These are phyloP conservation scores for Colletotrichum agaves DNA, from an alignment of 2,329 filamentous ascomycete genomes.

Conservation along the genomic window DNA sequence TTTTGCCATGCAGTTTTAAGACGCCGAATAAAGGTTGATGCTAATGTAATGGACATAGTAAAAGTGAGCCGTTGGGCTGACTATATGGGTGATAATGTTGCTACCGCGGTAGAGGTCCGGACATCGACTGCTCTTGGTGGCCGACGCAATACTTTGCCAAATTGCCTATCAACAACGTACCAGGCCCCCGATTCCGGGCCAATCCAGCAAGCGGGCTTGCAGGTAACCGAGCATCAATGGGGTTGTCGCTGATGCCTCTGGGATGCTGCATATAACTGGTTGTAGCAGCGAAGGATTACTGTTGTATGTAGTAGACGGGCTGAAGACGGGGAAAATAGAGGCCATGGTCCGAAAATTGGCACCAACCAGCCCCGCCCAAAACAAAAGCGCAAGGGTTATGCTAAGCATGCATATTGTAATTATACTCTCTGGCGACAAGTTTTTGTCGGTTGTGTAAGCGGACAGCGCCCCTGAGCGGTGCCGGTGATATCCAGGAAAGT, in stretches of 20 bases:
- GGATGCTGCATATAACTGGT: not conserved
- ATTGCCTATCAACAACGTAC: not conserved
- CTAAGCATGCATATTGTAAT: slow-evolving; percentile 8
- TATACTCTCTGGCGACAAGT: not conserved
- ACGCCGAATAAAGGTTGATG: not conserved
- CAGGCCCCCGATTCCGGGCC: slow-evolving; percentile 5
- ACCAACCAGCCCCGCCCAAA: not conserved
- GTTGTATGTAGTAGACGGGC: too few species aligned
- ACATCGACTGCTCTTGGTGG: not conserved
- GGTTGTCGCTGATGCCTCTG: not conserved
- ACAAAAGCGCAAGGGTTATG: slow-evolving; percentile 1
- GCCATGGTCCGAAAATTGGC: slow-evolving; percentile 6
- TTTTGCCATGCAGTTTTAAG: slow-evolving; percentile 8
- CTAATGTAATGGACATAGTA: not conserved
- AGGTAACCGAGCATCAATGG: not conserved
- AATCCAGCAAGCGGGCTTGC: not conserved
- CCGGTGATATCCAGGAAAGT: not conserved
- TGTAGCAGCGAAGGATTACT: not conserved
- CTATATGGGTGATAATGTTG: not conserved
- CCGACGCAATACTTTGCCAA: not conserved
- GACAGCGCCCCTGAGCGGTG: not conserved
- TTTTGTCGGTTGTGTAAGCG: not conserved
- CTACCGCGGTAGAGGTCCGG: not conserved
- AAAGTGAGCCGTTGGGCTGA: too few species aligned
- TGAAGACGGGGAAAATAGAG: slow-evolving; percentile 5